A percentile compares a stretch with the other conserved stretches of the same genome.
phyloP scores from a whole-genome alignment of 2,329 filamentous ascomycete species.

The Achaetomium macrosporum region DNA sequence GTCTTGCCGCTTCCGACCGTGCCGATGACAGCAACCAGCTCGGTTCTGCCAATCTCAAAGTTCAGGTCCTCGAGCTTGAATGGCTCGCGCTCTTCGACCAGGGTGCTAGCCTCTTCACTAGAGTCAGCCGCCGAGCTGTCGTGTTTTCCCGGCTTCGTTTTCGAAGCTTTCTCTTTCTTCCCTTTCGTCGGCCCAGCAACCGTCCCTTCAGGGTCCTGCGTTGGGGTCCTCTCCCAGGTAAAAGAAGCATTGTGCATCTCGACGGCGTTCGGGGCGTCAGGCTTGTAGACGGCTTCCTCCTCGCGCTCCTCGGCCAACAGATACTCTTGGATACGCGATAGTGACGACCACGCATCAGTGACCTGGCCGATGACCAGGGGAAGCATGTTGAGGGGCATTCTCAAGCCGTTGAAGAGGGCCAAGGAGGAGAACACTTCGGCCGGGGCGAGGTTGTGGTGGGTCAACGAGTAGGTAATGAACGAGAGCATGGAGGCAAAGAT shows the following conservation, averaged over 20 bases:
- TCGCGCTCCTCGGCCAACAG: slow-evolving; percentile 77
- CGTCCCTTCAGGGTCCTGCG: slow-evolving; percentile 44
- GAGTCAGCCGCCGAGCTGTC: slow-evolving; percentile 35
- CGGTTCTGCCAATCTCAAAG: slow-evolving; percentile 64
- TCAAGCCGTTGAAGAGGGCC: slow-evolving; percentile 85
- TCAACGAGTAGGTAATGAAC: slow-evolving; percentile 74
- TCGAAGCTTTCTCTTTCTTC: slow-evolving; percentile 35
- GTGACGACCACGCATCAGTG: slow-evolving; percentile 80
- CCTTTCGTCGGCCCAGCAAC: slow-evolving; percentile 36
- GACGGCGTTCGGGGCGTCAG: slow-evolving; percentile 61
- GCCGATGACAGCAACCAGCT: slow-evolving; percentile 80
- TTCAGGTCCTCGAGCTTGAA: slow-evolving; percentile 67
- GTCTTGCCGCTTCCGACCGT: slow-evolving; percentile 87
- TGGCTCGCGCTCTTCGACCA: slow-evolving; percentile 55
- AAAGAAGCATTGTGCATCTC: slow-evolving; percentile 69
- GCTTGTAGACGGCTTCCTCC: slow-evolving; percentile 56
- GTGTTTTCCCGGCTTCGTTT: slow-evolving; percentile 33
- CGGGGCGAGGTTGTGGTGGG: slow-evolving; percentile 62
- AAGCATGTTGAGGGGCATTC: slow-evolving; percentile 83
- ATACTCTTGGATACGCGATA: slow-evolving; percentile 83
- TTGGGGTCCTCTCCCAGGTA: slow-evolving; percentile 73
- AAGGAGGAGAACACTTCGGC: slow-evolving; percentile 87
- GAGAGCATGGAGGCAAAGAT: slow-evolving; percentile 93
- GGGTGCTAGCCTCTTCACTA: slow-evolving; percentile 49
- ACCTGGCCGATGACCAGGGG: slow-evolving; percentile 84